A percentile compares a stretch with the other conserved stretches of the same genome.
These are phyloP conservation scores for Calophaca sinica DNA, from an alignment of 306 rosid genomes.

Conservation along the genomic window DNA sequence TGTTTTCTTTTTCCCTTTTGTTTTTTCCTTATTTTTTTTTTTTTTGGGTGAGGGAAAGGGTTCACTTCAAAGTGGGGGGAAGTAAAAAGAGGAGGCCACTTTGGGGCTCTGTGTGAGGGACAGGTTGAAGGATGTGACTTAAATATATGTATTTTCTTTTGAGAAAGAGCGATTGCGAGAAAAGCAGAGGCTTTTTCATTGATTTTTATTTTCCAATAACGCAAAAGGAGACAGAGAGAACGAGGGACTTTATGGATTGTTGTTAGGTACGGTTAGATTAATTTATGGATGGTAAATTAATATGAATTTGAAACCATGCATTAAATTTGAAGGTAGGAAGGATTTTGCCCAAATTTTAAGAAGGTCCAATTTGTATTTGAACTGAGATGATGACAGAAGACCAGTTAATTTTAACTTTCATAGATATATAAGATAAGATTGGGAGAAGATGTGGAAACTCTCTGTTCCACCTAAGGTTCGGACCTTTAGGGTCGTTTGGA, in stretches of 20 bases:
- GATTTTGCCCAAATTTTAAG: not conserved
- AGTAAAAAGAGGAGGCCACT: slow-evolving; percentile 29
- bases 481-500: too few relatives aligned
- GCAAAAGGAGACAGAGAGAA: not conserved
- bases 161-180: slow-evolving; percentile 16
- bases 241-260: not conserved
- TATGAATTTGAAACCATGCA: not conserved
- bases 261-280: not conserved
- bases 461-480: too few relatives aligned
- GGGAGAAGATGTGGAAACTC: too few relatives aligned
- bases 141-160: slow-evolving; percentile 10
- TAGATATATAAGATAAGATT: not conserved
- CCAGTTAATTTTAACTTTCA: not conserved
- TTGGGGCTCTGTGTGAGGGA: slow-evolving; percentile 37
- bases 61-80: slow-evolving; percentile 26
- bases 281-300: not conserved
- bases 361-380: not conserved
- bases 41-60: slow-evolving; percentile 15
- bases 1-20: not conserved
- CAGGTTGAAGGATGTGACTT: slow-evolving; percentile 36
- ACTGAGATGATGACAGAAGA: not conserved
- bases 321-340: not conserved
- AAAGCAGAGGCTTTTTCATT: slow-evolving; percentile 13
- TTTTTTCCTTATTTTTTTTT: not conserved
- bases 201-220: not conserved